A percentile compares a stretch with the other conserved stretches of the same genome.
These are phyloP conservation scores for Fomitopsis schrenkii DNA, from an alignment of 1,284 basidiomycete genomes.

Conservation along the genomic window DNA sequence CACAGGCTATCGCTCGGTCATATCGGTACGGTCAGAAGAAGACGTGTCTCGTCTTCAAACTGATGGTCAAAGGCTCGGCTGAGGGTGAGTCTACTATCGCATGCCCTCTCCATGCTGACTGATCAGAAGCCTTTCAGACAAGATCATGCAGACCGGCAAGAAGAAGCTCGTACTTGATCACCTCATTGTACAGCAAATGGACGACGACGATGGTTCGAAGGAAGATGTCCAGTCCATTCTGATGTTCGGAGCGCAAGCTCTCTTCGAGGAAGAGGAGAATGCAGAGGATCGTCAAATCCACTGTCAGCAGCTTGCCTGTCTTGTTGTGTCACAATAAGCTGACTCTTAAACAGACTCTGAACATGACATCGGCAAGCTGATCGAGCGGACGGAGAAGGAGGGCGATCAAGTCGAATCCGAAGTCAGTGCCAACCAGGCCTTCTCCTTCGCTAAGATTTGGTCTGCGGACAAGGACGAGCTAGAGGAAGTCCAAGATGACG, in stretches of 20 bases:
- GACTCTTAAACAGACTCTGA: slow-evolving; percentile 55
- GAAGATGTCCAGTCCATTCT: slow-evolving; percentile 79
- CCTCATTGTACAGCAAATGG: slow-evolving; percentile 91
- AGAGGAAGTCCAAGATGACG: slow-evolving; percentile 59
- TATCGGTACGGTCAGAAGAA: slow-evolving; percentile 84
- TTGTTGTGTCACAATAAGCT: not conserved
- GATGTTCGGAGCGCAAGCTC: slow-evolving; percentile 76
- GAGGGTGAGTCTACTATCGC: slow-evolving; percentile 54
- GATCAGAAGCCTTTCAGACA: slow-evolving; percentile 46
- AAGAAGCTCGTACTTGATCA: slow-evolving; percentile 90
- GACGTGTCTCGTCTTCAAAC: slow-evolving; percentile 84
- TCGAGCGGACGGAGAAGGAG: slow-evolving; percentile 79
- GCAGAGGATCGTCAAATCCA: slow-evolving; percentile 57
- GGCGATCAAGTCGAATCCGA: slow-evolving; percentile 50
- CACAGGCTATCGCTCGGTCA: slow-evolving; percentile 83
- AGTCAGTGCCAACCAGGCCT: slow-evolving; percentile 47
- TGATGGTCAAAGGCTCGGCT: slow-evolving; percentile 87
- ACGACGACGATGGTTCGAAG: slow-evolving; percentile 68
- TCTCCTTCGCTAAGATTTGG: slow-evolving; percentile 89
- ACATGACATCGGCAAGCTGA: slow-evolving; percentile 75
- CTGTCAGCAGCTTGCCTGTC: slow-evolving; percentile 44
- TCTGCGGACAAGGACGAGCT: slow-evolving; percentile 68
- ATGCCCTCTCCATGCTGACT: not conserved
- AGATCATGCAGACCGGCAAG: slow-evolving; percentile 85
- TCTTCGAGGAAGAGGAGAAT: slow-evolving; percentile 61